Percentiles rank a stretch among this genome's conserved stretches.
phyloP scores from a whole-genome alignment of 352 stramenopile genomes.

The Globisporangium cederbergense region DNA sequence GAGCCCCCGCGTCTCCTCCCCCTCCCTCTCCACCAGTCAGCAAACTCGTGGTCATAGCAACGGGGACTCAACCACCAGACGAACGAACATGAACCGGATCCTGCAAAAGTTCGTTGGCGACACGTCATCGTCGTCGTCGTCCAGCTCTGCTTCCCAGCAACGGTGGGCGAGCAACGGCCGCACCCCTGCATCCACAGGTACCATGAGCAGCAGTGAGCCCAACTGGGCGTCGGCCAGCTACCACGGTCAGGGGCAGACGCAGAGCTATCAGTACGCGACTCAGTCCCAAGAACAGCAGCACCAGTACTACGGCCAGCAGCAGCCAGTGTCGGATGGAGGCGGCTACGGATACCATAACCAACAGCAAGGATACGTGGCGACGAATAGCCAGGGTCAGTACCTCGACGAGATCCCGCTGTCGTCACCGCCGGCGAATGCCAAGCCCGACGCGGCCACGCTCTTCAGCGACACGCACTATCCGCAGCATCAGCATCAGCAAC shows the following conservation, averaged over 20 bases:
- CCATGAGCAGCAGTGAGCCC: background rate
- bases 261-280: slow-evolving; percentile 12
- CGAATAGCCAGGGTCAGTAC: slow-evolving; percentile 8
- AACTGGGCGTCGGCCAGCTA: slow-evolving; percentile 5
- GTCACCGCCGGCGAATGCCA: slow-evolving; percentile 20
- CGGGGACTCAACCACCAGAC: background rate
- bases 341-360: slow-evolving; percentile 1
- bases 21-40: background rate
- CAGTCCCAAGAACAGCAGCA: slow-evolving; percentile 4
- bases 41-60: background rate
- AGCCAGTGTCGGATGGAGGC: slow-evolving; percentile 4
- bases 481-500: slow-evolving; percentile 15
- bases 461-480: slow-evolving; percentile 21
- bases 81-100: slow-evolving; percentile 17
- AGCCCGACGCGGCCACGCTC: slow-evolving; percentile 26
- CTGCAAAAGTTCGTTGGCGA: slow-evolving; percentile 21
- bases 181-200: background rate
- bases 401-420: slow-evolving; percentile 34
- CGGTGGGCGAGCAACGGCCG: background rate
- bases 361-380: slow-evolving; percentile 7
- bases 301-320: slow-evolving; percentile 14
- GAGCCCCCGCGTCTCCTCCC: background rate
- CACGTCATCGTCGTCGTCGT: slow-evolving; percentile 4
- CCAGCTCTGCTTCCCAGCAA: background rate
- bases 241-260: slow-evolving; percentile 1